Base-by-base conservation (phyloP, 768 basidiomycete genomes). In the Chalciporus sphaerocephalus region DNA sequence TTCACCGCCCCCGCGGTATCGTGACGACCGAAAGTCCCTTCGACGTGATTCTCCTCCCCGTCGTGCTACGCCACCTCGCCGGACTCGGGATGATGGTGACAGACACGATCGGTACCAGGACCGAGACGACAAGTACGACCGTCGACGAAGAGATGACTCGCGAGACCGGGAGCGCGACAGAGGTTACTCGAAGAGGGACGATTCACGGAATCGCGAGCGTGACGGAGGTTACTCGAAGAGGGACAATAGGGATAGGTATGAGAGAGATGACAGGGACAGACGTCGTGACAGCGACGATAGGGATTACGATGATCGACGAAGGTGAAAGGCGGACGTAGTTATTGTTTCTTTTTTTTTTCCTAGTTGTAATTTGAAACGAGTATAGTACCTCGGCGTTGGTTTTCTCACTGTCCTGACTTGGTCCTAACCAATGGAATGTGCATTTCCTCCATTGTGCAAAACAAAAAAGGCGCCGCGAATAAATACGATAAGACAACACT, bases 1-100 rank as follows among this genome's bases (percentile, higher is more conserved):
- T 9, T 55, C 68, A 9, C 60, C 66, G 2, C 55, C 55, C 1
- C 55, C 53, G 12, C 60, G 65, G 40, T 52, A 62, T 15, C 56
- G 53, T 5, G 60, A 58, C 1, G 53, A 64, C 15, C 56, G 52
- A 10, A 16, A 34, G n/a, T 51, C 42, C 24, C 37, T 61, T 50
- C 44, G 57, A 52, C 54, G 52, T 10, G 56, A 59, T 36, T 57
- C 66, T 7, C 54, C 62, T 15, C 57, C 62, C 20, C 52, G 46
- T 30, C 58, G 56, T 22, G 43, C 42, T 2, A 61, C 62, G 5
- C 61, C 50, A 12, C 57, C 57, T 21, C 64, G 55, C 16, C 53
- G 49, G 15, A 48, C 45, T 5, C 63, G 59, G 33, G 47, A 58
- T 11, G 53, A 56, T 9, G 51, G 50, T 21, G 7, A 40, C 22